These are phyloP conservation scores for Cytospora piceicola DNA, from an alignment of 2,329 filamentous ascomycete species.

Conservation along the genomic window DNA sequence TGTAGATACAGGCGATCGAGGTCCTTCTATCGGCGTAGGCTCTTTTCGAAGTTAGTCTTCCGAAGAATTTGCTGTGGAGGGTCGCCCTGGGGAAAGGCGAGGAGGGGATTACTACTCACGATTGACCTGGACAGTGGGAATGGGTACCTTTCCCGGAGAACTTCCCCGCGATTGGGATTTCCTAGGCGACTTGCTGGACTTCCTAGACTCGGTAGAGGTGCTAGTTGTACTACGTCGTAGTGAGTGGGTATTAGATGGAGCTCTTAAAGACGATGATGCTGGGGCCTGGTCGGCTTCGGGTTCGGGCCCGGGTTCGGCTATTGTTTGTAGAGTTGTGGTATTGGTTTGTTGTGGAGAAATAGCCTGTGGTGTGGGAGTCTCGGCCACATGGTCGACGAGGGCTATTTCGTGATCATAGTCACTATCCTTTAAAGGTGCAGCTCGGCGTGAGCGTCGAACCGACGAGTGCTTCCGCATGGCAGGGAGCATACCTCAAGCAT, in stretches of 20 bases:
- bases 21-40: conserved; percentile 25
- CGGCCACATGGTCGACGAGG: conserved; percentile 61
- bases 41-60: conserved; percentile 18
- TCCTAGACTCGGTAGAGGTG: conserved; percentile 8
- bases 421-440: conserved; percentile 56
- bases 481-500: conserved; percentile 22
- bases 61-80: background rate
- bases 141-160: background rate
- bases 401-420: conserved; percentile 74
- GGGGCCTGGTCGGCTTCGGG: conserved; percentile 7
- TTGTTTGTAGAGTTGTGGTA: background rate
- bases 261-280: conserved; percentile 2
- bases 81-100: background rate
- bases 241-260: background rate
- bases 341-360: conserved; percentile 16
- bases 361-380: conserved; percentile 19
- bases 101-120: conserved; percentile 6
- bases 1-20: background rate
- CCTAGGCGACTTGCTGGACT: conserved; percentile 8
- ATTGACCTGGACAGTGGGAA: conserved; percentile 23
- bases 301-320: background rate
- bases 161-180: background rate
- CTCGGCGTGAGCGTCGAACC: conserved; percentile 58
- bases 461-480: conserved; percentile 34
- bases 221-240: conserved; percentile 15